These are phyloP conservation scores for Amanita jacksonii DNA, from an alignment of 768 basidiomycete genomes.

Conservation along the genomic window DNA sequence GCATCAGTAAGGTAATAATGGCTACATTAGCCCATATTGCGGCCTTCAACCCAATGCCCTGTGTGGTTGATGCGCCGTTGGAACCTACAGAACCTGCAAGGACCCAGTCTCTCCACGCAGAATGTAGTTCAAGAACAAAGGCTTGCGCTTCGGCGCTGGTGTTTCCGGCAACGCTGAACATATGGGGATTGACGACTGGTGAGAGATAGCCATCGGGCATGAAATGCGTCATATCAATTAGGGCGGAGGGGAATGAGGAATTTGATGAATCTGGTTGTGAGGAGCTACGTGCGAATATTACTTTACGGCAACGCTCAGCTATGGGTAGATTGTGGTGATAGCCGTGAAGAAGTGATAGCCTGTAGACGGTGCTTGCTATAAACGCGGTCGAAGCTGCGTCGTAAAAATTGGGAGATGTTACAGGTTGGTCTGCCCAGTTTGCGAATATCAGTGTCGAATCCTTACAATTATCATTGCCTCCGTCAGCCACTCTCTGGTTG, in stretches of 20 bases:
- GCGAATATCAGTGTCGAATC: slow-evolving; percentile 43
- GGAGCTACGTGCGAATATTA: slow-evolving; percentile 19
- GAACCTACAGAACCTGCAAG: slow-evolving; percentile 41
- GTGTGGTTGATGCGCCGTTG: slow-evolving; percentile 22
- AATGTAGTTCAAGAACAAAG: slow-evolving; percentile 67
- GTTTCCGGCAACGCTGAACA: slow-evolving; percentile 34
- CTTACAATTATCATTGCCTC: too few species aligned
- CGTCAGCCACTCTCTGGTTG: too few species aligned
- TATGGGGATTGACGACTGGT: slow-evolving; percentile 69
- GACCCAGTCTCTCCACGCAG: slow-evolving; percentile 72
- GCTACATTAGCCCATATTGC: neutral
- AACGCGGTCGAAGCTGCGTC: slow-evolving; percentile 70
- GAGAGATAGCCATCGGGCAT: slow-evolving; percentile 54
- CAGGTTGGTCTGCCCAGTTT: slow-evolving; percentile 54
- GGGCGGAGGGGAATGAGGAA: slow-evolving; percentile 5
- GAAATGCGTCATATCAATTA: slow-evolving; percentile 33
- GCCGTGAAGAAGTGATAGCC: slow-evolving; percentile 46
- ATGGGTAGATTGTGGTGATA: slow-evolving; percentile 40
- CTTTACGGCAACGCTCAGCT: slow-evolving; percentile 48
- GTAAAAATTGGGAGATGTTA: slow-evolving; percentile 44
- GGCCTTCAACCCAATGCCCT: neutral
- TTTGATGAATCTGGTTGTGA: slow-evolving; percentile 11
- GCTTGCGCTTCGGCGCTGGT: slow-evolving; percentile 71
- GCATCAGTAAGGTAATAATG: neutral
- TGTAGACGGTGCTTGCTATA: slow-evolving; percentile 68